These are phyloP conservation scores for Gamarada debralockiae DNA, from an alignment of 495 filamentous ascomycete species.

Conservation along the genomic window DNA sequence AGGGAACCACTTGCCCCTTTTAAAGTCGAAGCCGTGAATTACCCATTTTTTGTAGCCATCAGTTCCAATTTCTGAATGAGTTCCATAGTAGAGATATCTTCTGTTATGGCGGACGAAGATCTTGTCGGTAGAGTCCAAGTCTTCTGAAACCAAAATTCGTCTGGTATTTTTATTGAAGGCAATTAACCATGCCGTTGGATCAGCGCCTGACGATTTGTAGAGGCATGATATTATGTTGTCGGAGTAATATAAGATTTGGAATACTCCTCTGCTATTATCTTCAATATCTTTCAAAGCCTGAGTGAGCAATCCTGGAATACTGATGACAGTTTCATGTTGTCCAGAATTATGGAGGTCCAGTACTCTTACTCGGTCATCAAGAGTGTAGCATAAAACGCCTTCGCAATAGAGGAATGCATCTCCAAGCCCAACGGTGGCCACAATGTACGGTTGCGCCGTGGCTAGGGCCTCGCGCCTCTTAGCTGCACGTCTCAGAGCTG, in stretches of 20 bases:
- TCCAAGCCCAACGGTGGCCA: constrained; percentile 54
- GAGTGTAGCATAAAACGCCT: constrained; percentile 60
- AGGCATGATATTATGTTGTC: constrained; percentile 58
- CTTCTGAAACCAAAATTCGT: constrained; percentile 35
- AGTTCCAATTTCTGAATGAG: constrained; percentile 45
- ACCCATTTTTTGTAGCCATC: constrained; percentile 59
- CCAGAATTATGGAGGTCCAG: constrained; percentile 51
- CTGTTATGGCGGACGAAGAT: constrained; percentile 67
- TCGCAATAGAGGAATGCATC: constrained; percentile 59
- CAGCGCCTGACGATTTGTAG: constrained; percentile 34
- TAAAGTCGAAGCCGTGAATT: constrained; percentile 50
- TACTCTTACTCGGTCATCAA: constrained; percentile 55
- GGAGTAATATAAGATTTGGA: constrained; percentile 59
- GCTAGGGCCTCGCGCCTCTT: constrained; percentile 60
- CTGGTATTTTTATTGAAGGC: constrained; percentile 48
- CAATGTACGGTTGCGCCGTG: constrained; percentile 57
- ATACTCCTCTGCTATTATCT: constrained; percentile 34
- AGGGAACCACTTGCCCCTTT: constrained; percentile 27
- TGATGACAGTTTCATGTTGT: constrained; percentile 54
- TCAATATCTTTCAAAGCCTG: constrained; percentile 20
- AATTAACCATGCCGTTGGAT: constrained; percentile 49
- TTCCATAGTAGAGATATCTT: constrained; percentile 65
- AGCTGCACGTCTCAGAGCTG: constrained; percentile 54
- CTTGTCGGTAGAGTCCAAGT: constrained; percentile 44
- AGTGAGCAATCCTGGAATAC: constrained; percentile 45